A percentile compares a stretch with the other conserved stretches of the same genome.
phyloP scores from a whole-genome alignment of 345 rosid species.

The Geranium brycei region DNA sequence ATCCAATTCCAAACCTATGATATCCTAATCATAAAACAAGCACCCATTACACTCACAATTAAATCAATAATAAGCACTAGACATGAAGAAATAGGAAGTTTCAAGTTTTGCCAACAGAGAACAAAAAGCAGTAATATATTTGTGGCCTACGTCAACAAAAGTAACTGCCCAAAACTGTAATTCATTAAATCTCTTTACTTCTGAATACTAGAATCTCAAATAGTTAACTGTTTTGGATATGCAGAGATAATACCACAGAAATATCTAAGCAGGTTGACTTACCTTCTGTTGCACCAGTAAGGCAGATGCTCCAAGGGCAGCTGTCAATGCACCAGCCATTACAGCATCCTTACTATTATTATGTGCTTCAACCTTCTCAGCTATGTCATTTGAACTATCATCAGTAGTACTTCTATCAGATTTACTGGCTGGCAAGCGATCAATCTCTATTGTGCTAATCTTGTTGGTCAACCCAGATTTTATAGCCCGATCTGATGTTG shows the following conservation, averaged over 20 bases:
- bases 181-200: too few relatives aligned
- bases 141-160: too few relatives aligned
- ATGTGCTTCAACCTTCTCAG: conserved; percentile 20
- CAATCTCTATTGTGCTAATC: conserved; percentile 8
- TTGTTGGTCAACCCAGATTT: conserved; percentile 12
- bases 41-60: too few relatives aligned
- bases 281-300: conserved; percentile 58
- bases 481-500: conserved; percentile 12
- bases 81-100: too few relatives aligned
- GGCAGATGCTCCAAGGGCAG: conserved; percentile 92
- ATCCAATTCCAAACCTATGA: too few relatives aligned
- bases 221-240: background rate
- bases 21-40: too few relatives aligned
- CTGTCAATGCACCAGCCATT: conserved; percentile 78
- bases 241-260: background rate
- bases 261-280: conserved; percentile 13
- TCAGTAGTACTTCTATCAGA: conserved; percentile 12
- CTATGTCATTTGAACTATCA: conserved; percentile 14
- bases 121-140: too few relatives aligned
- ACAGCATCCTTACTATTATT: conserved; percentile 28
- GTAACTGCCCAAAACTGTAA: too few relatives aligned
- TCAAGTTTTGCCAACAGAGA: too few relatives aligned
- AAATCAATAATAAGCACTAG: too few relatives aligned
- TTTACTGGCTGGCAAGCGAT: conserved; percentile 11
- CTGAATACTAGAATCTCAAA: too few relatives aligned